phyloP scores from a whole-genome alignment of 2,329 filamentous ascomycete genomes.

The Cadophora sp. region DNA sequence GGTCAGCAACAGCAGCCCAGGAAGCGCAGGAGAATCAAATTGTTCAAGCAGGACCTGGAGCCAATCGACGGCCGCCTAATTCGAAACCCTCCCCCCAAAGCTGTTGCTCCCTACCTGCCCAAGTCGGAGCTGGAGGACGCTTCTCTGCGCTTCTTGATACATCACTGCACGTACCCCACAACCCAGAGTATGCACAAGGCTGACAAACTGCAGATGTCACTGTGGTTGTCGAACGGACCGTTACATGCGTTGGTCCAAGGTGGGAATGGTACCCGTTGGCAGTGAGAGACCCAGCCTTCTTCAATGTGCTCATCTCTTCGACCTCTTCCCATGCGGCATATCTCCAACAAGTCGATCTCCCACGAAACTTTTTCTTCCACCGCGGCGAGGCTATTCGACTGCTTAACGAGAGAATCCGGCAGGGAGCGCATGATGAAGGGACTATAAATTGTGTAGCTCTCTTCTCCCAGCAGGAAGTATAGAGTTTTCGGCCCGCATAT shows the following conservation, averaged over 20 bases:
- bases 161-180: slow-evolving; percentile 31
- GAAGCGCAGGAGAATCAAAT: slow-evolving; percentile 15
- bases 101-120: slow-evolving; percentile 29
- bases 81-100: slow-evolving; percentile 27
- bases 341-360: slow-evolving; percentile 26
- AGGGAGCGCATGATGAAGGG: slow-evolving; percentile 32
- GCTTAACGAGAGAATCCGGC: slow-evolving; percentile 30
- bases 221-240: slow-evolving; percentile 24
- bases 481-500: not conserved
- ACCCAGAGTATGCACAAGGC: slow-evolving; percentile 14
- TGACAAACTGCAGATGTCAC: slow-evolving; percentile 34
- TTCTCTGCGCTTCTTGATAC: slow-evolving; percentile 33
- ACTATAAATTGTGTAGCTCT: slow-evolving; percentile 34
- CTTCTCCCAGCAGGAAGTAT: slow-evolving; percentile 36
- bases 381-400: slow-evolving; percentile 34
- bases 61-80: slow-evolving; percentile 16
- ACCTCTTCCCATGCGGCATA: slow-evolving; percentile 33
- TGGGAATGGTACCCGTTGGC: slow-evolving; percentile 37
- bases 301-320: slow-evolving; percentile 35
- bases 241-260: slow-evolving; percentile 33
- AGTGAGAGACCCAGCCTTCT: slow-evolving; percentile 35
- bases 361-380: slow-evolving; percentile 29
- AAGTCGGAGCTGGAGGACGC: slow-evolving; percentile 27
- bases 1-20: slow-evolving; percentile 9
- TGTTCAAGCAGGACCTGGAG: not conserved